Evolutionary conservation across 2,329 filamentous ascomycete genomes (phyloP), one percentile per base, ranked within the genome.

Genomic region (Microdochium nivale): DNA sequence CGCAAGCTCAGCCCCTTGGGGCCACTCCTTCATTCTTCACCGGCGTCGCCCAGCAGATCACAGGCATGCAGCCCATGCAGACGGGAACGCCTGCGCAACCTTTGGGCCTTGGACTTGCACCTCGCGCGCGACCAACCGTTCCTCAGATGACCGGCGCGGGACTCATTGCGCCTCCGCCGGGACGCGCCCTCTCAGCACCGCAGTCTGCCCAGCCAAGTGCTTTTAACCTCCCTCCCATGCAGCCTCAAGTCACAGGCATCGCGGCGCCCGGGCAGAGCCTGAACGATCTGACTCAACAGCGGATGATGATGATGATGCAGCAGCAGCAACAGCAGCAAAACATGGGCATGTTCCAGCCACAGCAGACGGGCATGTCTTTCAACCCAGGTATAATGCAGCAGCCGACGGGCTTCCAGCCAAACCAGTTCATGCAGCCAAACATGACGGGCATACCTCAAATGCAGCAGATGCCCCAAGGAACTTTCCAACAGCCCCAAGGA

Each of bases 211-310:
- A 87, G 63, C 83, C 83, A 47, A 90, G 79, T 66, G 78, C 76
- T 3, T 94, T 95, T 65, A 79, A 80, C 8, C 80, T 86, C 19
- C 83, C 88, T 49, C 84, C 88, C 16, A 70, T 96, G 58, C 86
- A 91, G 65, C 84, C 90, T 50, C 92, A 96, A 65, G 80, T 91
- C 67, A 96, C 94, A 4, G 90, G 92, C 9, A 76, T 88, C 52
- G 86, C 87, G 25, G 81, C 86, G 27, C 79, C 81, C 2, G 88
- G 90, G 13, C 88, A 92, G 67, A 92, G 85, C 65, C 66, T 95
- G 59, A 79, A 83, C 60, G 88, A 92, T 47, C 72, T 94, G 46
- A 81, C 72, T 53, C 84, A 88, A 62, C 77, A 80, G 55, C 79
- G 83, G 48, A 44, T 44, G 40, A 21, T 44, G 40, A 3, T 44